phyloP scores from a whole-genome alignment of 495 filamentous ascomycete genomes.

The Penicillium nucicola region DNA sequence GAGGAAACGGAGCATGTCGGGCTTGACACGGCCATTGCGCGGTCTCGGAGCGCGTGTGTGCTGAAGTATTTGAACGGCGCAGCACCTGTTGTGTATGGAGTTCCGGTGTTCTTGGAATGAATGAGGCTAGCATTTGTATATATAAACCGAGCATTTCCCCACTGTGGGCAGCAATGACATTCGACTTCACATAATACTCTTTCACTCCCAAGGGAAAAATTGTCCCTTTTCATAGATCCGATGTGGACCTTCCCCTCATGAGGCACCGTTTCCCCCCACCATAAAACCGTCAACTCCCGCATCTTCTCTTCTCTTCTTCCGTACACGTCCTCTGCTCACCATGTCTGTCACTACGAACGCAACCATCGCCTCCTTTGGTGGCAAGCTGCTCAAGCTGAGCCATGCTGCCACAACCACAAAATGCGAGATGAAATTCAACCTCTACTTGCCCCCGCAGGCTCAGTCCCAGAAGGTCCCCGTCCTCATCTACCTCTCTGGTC shows the following conservation, averaged over 20 bases:
- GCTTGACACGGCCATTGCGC: slow-evolving; percentile 76
- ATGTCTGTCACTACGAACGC: slow-evolving; percentile 87
- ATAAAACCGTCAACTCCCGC: slow-evolving; percentile 2
- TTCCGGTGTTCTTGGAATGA: slow-evolving; percentile 78
- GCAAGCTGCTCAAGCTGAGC: slow-evolving; percentile 88
- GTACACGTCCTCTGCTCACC: background rate
- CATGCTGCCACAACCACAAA: slow-evolving; percentile 69
- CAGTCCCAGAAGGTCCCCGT: slow-evolving; percentile 65
- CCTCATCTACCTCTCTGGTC: slow-evolving; percentile 89
- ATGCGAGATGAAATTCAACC: slow-evolving; percentile 67
- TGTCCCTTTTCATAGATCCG: background rate
- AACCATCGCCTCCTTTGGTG: slow-evolving; percentile 88
- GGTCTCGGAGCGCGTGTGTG: slow-evolving; percentile 69
- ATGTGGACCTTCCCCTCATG: slow-evolving; percentile 10
- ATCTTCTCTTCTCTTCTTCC: background rate
- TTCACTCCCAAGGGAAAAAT: background rate
- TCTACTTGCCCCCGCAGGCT: slow-evolving; percentile 63
- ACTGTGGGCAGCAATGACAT: slow-evolving; percentile 18
- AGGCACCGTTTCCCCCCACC: background rate
- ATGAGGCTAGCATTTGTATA: background rate
- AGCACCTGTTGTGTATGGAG: slow-evolving; percentile 88
- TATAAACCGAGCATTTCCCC: slow-evolving; percentile 8
- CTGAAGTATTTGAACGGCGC: slow-evolving; percentile 91
- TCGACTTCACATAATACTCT: background rate
- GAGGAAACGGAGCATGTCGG: slow-evolving; percentile 21